A percentile compares a stretch with the other conserved stretches of the same genome.
Conservation (phyloP, 129 eudicot genomes). For the Tanacetum coccineum region DNA sequence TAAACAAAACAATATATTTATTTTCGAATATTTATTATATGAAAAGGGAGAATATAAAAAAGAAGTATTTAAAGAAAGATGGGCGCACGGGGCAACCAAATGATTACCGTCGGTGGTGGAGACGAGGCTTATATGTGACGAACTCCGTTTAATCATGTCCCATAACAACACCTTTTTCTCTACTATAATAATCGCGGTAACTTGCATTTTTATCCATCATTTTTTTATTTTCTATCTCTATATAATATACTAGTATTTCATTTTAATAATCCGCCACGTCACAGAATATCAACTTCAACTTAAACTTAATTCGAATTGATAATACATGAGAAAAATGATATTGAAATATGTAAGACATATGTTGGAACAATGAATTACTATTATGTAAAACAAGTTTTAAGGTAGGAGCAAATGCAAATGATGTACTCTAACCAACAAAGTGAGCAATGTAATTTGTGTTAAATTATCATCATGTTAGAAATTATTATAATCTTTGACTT, state of each 20-base stretch:
- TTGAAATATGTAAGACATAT: not conserved
- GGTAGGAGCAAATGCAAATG: conserved; percentile 5
- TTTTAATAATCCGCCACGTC: too few relatives aligned
- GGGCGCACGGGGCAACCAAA: conserved; percentile 42
- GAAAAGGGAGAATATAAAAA: not conserved
- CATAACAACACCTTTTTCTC: conserved; percentile 3
- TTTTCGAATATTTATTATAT: not conserved
- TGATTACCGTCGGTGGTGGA: conserved; percentile 90
- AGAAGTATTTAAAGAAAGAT: conserved; percentile 22
- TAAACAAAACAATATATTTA: not conserved
- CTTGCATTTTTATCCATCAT: not conserved
- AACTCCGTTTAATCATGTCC: conserved; percentile 36
- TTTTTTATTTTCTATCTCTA: not conserved
- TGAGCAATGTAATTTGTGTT: not conserved
- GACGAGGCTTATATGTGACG: conserved; percentile 53
- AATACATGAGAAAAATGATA: not conserved
- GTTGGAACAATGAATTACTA: not conserved
- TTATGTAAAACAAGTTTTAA: not conserved
- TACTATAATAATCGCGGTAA: not conserved
- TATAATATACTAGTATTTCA: too few relatives aligned
- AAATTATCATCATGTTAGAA: not conserved
- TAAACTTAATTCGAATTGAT: too few relatives aligned
- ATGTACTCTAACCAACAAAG: conserved; percentile 11
- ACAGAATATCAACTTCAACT: too few relatives aligned
- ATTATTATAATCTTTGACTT: not conserved